Evolutionary conservation across 2,329 filamentous ascomycete species (phyloP), one percentile per base, ranked within the genome.

Genomic region (Cordyceps javanica): DNA sequence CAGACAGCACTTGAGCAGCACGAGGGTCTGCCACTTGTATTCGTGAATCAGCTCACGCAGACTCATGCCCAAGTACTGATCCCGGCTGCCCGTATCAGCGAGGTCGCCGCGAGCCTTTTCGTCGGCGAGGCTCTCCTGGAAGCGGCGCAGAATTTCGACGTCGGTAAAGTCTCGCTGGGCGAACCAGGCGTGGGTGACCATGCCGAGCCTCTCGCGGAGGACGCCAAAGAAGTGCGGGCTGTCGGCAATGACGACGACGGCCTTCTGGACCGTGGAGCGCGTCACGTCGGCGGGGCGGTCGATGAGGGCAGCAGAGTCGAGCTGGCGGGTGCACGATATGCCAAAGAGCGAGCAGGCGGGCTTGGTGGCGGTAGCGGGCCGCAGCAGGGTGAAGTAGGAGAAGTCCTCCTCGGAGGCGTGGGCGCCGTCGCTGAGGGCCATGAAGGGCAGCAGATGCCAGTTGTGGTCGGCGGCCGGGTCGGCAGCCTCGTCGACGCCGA

Each of bases 251-350:
- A 96, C 91, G 46, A 99, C 93, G 3, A 99, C 91, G 14, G 93
- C 94, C 77, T 99, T 99, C 71, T 99, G 94, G 42, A 99, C 94
- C 1, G 94, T 97, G 60, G 91, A 96, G 61, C 94, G 83, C n/a
- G 94, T 99, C 53, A 99, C 94, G 59, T 97, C 93, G 52, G 88
- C 78, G 0, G 91, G 89, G 28, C 90, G 84, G 68, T 90, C 85
- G 63, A 91, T 81, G 61, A 99, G 79, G 65, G 86, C 79, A 14
- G 85, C 84, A 16, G 91, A 82, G 68, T 96, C 90, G 67, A 99
- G 82, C 75, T 97, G 94, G 60, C 93, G 83, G 16, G 93, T 96
- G 72, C 94, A 99, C 19, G 91, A 89, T 68, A 99, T 97, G 61
- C 94, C 94, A 69, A 99, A 99, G 23, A 99, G 83, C 25, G 91